Evolutionary conservation across 345 rosid genomes (phyloP).

Genomic region (Salix viminalis): DNA sequence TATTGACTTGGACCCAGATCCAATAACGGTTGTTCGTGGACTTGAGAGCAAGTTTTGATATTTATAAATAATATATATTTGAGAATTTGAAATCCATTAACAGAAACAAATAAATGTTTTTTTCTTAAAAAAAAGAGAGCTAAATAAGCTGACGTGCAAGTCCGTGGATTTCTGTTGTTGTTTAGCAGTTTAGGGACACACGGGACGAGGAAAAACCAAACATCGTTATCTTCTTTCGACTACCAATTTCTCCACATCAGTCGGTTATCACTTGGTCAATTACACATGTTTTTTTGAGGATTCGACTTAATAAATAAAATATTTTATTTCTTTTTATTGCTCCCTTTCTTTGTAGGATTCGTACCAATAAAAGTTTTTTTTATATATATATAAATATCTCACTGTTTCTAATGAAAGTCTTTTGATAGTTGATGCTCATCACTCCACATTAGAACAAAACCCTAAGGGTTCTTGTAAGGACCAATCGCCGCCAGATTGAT

Average conservation of each 20-base stretch:
- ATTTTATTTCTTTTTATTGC: not conserved
- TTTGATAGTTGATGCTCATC: not conserved
- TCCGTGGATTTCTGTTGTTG: constrained; percentile 24
- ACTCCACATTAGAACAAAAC: constrained; percentile 42
- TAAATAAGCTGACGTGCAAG: constrained; percentile 31
- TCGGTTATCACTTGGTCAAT: constrained; percentile 44
- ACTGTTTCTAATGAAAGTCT: constrained; percentile 30
- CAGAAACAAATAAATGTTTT: too few species aligned
- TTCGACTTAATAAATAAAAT: constrained; percentile 5
- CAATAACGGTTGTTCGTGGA: too few species aligned
- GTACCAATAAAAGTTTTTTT: not conserved
- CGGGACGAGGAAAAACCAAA: constrained; percentile 21
- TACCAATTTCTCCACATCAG: constrained; percentile 19
- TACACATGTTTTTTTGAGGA: constrained; percentile 11
- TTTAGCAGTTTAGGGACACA: constrained; percentile 5
- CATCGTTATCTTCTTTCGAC: constrained; percentile 25
- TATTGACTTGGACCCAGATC: accelerated
- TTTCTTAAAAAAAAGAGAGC: not conserved
- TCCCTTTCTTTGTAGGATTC: not conserved
- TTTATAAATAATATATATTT: too few species aligned
- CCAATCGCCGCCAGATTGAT: constrained; percentile 77
- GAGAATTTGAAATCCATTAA: too few species aligned
- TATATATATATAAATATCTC: not conserved
- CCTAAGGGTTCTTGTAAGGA: constrained; percentile 89
- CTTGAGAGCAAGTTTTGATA: too few species aligned